Evolutionary conservation across 257 asterid species (phyloP), one percentile per base, ranked within the genome.

Genomic region (Nicotiana tabacum): DNA sequence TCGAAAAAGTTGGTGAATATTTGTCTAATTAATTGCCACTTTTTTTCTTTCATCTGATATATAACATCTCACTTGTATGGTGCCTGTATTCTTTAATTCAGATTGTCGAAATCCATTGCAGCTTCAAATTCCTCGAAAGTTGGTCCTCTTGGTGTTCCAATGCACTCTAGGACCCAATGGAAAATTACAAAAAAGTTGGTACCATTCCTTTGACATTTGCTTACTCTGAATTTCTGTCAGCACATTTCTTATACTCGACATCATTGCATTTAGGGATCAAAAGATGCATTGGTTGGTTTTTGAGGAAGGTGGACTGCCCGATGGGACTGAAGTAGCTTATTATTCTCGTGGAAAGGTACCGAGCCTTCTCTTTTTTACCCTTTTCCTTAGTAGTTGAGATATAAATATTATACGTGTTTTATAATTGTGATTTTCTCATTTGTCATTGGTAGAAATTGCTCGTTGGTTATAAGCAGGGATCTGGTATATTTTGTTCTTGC

Each of bases 211-310:
- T 72, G 61, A 72, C 39, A 46, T 46, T 72, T 72, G 35, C 24
- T 24, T 13, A 72, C 7, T 24, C 21, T 46, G 24, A 3, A 46
- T 72, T 72, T 24, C 39, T 72, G 79, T 72, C 61, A 72, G 61
- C 39, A 72, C 24, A 46, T 46, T 72, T 72, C 61, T 72, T 24
- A 46, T 24, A 72, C 24, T 72, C 8, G 7, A 15, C 27, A 24
- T 72, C 69, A 11, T 85, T 88, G 82, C 66, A 68, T 68, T 69
- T 87, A 94, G 98, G 85, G 98, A 94, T 88, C 98, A 92, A 90
- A 92, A 90, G 88, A 91, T 96, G 98, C 97, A 96, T 92, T 89
- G 89, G 90, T 88, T 94, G 89, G 98, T 96, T 74, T 96, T 96
- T 81, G 95, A 93, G 90, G 89, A 90, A 83, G 97, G 90, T 84